A percentile compares a stretch with the other conserved stretches of the same genome.
phyloP scores from a whole-genome alignment of 2,329 filamentous ascomycete species.

The Aspergillus terreus region DNA sequence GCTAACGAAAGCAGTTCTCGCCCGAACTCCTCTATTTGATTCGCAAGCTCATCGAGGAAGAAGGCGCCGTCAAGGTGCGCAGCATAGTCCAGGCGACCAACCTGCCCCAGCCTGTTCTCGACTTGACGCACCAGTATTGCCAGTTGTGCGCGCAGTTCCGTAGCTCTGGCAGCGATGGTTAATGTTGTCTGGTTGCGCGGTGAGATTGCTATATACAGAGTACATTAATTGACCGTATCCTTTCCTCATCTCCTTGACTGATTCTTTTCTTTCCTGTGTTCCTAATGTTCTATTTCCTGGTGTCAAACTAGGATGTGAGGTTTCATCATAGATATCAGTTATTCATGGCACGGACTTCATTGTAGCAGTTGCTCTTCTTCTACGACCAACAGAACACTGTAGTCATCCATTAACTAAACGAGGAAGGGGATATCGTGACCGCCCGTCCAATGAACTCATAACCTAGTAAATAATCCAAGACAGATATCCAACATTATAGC shows the following conservation, averaged over 20 bases:
- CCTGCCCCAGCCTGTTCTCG: constrained; percentile 85
- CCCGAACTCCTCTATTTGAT: constrained; percentile 84
- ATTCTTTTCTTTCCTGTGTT: constrained; percentile 2
- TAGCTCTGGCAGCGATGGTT: constrained; percentile 87
- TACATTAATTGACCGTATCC: background rate
- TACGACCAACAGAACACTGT: background rate
- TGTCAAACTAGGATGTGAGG: background rate
- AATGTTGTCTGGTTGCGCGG: constrained; percentile 24
- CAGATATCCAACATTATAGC: too few species aligned
- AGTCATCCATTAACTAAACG: too few species aligned
- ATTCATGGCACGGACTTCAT: background rate
- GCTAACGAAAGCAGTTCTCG: constrained; percentile 65
- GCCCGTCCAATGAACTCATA: too few species aligned
- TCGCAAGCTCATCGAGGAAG: constrained; percentile 90
- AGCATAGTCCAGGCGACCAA: constrained; percentile 97
- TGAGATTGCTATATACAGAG: background rate
- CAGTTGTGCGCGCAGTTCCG: constrained; percentile 91
- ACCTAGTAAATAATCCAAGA: too few species aligned
- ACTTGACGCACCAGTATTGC: constrained; percentile 94
- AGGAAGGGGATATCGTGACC: too few species aligned
- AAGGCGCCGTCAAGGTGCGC: constrained; percentile 93
- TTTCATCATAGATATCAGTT: constrained; percentile 2
- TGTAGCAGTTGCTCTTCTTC: background rate
- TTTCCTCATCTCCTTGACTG: background rate
- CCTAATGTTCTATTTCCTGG: constrained; percentile 5